These are phyloP conservation scores for Barnettozyma californica DNA, from an alignment of 805 yeast species.

Conservation along the genomic window DNA sequence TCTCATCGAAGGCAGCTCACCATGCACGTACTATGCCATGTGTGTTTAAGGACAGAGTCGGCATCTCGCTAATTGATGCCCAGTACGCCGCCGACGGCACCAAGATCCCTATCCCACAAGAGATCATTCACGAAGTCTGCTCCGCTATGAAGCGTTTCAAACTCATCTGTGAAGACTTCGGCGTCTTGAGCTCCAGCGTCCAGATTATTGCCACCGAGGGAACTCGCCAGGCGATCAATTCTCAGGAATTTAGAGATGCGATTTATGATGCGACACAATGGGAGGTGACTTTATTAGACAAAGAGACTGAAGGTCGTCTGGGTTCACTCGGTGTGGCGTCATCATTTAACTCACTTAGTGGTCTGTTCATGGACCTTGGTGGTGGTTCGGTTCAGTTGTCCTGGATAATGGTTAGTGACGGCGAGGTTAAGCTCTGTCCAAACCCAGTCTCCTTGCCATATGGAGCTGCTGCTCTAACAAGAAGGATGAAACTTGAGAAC, in stretches of 20 bases:
- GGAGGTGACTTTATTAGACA: slow-evolving; percentile 55
- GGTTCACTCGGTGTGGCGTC: slow-evolving; percentile 75
- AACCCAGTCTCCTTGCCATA: slow-evolving; percentile 63
- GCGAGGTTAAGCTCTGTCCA: slow-evolving; percentile 48
- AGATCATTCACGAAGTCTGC: slow-evolving; percentile 53
- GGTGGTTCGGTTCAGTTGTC: slow-evolving; percentile 67
- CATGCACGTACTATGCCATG: slow-evolving; percentile 77
- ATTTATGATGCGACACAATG: slow-evolving; percentile 58
- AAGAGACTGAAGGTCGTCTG: slow-evolving; percentile 59
- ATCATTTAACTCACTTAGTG: slow-evolving; percentile 59
- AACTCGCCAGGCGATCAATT: slow-evolving; percentile 62
- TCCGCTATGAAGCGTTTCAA: slow-evolving; percentile 63
- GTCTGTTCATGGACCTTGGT: slow-evolving; percentile 68
- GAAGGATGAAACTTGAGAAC: slow-evolving; percentile 48
- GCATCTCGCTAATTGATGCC: slow-evolving; percentile 62
- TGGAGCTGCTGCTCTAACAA: slow-evolving; percentile 66
- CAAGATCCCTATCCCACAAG: slow-evolving; percentile 51
- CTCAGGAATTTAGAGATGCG: slow-evolving; percentile 50
- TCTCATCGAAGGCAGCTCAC: slow-evolving; percentile 61
- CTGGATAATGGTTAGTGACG: slow-evolving; percentile 58
- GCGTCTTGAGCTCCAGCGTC: slow-evolving; percentile 56
- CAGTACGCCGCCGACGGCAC: slow-evolving; percentile 38
- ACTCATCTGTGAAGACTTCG: slow-evolving; percentile 67
- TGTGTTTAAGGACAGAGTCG: slow-evolving; percentile 68
- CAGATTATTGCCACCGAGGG: slow-evolving; percentile 73